These are phyloP conservation scores for Fusarium virguliforme DNA, from an alignment of 2,329 filamentous ascomycete species.

Conservation along the genomic window DNA sequence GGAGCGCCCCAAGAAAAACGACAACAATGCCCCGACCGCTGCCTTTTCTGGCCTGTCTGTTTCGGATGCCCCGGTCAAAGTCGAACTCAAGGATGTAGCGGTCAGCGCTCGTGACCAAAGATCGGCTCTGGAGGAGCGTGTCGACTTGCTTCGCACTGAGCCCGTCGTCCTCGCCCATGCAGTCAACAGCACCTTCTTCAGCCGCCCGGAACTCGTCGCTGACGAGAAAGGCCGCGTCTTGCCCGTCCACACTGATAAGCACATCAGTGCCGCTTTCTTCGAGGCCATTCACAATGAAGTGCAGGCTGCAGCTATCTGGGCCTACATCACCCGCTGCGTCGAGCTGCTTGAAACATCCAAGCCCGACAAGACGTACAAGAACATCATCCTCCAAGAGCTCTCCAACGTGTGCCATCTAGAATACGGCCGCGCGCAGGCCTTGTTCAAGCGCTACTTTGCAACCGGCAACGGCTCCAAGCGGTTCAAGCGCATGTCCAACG, in stretches of 20 bases:
- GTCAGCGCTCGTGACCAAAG: no score
- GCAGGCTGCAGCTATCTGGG: slow-evolving; percentile 58
- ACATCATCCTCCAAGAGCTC: slow-evolving; percentile 47
- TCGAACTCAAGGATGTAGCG: no score
- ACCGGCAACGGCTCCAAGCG: slow-evolving; percentile 55
- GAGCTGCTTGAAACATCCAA: slow-evolving; percentile 49
- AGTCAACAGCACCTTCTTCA: slow-evolving; percentile 53
- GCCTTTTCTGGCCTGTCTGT: slow-evolving; percentile 32
- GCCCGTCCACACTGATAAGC: slow-evolving; percentile 59
- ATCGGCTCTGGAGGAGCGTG: no score
- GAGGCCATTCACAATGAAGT: slow-evolving; percentile 59
- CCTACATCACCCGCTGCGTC: slow-evolving; percentile 59
- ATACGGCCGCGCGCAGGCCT: slow-evolving; percentile 52
- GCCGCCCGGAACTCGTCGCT: slow-evolving; percentile 59
- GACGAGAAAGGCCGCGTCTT: slow-evolving; percentile 63
- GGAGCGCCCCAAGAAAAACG: no score
- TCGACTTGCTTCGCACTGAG: no score
- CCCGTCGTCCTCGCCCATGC: no score
- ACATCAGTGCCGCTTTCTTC: slow-evolving; percentile 61
- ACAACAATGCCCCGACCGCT: background rate
- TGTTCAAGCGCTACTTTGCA: slow-evolving; percentile 61
- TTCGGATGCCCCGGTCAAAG: slow-evolving; percentile 18
- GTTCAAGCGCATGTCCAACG: slow-evolving; percentile 60
- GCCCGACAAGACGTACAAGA: slow-evolving; percentile 53
- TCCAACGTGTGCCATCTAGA: no score